Base-by-base conservation (phyloP, 371 early-diverging fungal genomes). In the Nematocida parisii region DNA sequence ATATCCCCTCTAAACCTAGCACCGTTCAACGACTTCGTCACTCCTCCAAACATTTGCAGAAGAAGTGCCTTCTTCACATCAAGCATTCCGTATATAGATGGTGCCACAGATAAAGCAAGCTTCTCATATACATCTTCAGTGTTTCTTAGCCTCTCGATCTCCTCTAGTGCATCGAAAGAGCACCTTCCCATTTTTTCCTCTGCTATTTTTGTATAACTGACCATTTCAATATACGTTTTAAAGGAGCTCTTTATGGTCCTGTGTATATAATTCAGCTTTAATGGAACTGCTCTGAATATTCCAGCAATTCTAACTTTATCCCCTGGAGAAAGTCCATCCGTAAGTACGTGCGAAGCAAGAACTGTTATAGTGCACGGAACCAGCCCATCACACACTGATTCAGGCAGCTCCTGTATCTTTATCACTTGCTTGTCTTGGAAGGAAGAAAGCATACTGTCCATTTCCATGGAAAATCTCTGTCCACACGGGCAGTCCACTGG, bases 351-450 rank as follows among this genome's bases (percentile, higher is more conserved):
- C 84, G 94, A 94, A 67, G 92, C 82, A 66, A 92, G 91, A 83
- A 97, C 82, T 0, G 96, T 91, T 20, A 97, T 92, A 0, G 96
- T 92, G 85, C 96, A 94, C 24, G 99, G 99, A 2, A 98, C 97
- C 84, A 96, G 94, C 33, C 98, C 99, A 86, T 96, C 97, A 27
- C 96, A 97, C 24, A 96, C 93, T 52, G 90, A 89, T 86, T 97
- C 96, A 56, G 98, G 97, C 27, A 97, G 95, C 87, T 99, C 99
- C 86, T 99, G 99, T 85, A 99, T 88, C 73, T 93, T 90, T 73
- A 91, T 90, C 9, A 96, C 90, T 89, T 99, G 98, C 87, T 95
- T 98, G 86, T 97, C 94, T 3, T 92, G 90, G 84, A 94, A 99
- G 9, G 87, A 83, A 83, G 95, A 94, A 40, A 94, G 91, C 86